Percentiles rank a stretch among this genome's conserved stretches.
phyloP scores from a whole-genome alignment of 257 asterid genomes.

The Fraxinus excelsior region DNA sequence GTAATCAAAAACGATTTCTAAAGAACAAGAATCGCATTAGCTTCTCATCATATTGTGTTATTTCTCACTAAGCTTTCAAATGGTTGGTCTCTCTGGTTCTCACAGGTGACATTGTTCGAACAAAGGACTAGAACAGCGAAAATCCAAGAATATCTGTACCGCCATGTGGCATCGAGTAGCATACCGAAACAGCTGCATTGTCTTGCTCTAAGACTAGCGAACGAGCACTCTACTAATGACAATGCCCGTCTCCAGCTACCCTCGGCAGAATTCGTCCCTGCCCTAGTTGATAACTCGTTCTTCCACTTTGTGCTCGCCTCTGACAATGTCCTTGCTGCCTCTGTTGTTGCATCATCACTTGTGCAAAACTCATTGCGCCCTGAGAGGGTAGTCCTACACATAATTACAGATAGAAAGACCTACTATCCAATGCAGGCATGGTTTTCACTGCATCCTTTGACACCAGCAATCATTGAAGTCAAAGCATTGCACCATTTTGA shows the following conservation, averaged over 20 bases:
- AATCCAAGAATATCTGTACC: slow-evolving; percentile 90
- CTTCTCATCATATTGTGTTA: too few relatives aligned
- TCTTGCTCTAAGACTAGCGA: slow-evolving; percentile 76
- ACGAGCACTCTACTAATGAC: slow-evolving; percentile 83
- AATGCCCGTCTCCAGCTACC: slow-evolving; percentile 95
- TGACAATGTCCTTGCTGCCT: slow-evolving; percentile 90
- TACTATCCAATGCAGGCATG: slow-evolving; percentile 96
- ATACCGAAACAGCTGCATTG: slow-evolving; percentile 95
- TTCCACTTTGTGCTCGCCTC: slow-evolving; percentile 92
- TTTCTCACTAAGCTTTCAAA: slow-evolving; percentile 1
- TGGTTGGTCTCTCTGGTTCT: slow-evolving; percentile 17
- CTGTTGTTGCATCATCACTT: slow-evolving; percentile 90
- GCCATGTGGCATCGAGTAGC: slow-evolving; percentile 98
- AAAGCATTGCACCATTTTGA: slow-evolving; percentile 91
- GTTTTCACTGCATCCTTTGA: slow-evolving; percentile 80
- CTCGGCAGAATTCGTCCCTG: slow-evolving; percentile 76
- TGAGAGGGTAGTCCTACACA: slow-evolving; percentile 65
- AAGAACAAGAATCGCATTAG: too few relatives aligned
- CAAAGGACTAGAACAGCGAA: slow-evolving; percentile 88
- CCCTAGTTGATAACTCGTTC: slow-evolving; percentile 77
- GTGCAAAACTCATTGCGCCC: slow-evolving; percentile 71
- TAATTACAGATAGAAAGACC: slow-evolving; percentile 86
- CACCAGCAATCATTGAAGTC: slow-evolving; percentile 84
- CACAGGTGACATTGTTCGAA: slow-evolving; percentile 74
- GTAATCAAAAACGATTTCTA: slow-evolving; percentile 31